These are phyloP conservation scores for Fonsecaea nubica DNA, from an alignment of 2,329 filamentous ascomycete species.

Conservation along the genomic window DNA sequence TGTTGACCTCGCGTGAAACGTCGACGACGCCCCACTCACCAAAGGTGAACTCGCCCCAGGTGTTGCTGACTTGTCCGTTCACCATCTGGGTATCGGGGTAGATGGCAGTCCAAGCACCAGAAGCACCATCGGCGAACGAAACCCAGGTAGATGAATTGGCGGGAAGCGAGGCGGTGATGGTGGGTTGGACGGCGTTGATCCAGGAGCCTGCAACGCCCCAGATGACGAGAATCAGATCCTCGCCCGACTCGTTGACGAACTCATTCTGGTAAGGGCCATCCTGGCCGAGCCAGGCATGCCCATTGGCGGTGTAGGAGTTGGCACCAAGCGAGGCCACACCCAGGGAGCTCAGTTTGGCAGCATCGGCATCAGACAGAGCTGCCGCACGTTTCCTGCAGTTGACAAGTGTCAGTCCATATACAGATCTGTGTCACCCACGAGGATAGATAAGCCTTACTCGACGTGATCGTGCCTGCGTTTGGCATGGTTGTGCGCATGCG, in stretches of 20 bases:
- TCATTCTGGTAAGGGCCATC: constrained; percentile 38
- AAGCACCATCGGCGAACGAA: constrained; percentile 37
- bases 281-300: constrained; percentile 34
- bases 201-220: constrained; percentile 40
- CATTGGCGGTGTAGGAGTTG: constrained; percentile 33
- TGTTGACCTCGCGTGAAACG: constrained; percentile 41
- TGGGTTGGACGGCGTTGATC: constrained; percentile 39
- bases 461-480: constrained; percentile 33
- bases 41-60: constrained; percentile 41
- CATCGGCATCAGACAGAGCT: constrained; percentile 31
- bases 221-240: constrained; percentile 38
- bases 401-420: constrained; percentile 23
- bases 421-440: constrained; percentile 16
- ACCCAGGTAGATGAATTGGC: constrained; percentile 28
- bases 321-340: constrained; percentile 33
- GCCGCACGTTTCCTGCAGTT: constrained; percentile 34
- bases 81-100: constrained; percentile 36
- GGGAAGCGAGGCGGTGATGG: constrained; percentile 37
- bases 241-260: constrained; percentile 37
- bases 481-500: constrained; percentile 32
- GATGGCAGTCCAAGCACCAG: constrained; percentile 37
- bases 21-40: constrained; percentile 37
- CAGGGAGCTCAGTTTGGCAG: constrained; percentile 30
- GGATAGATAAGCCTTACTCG: constrained; percentile 22
- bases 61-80: constrained; percentile 39